Evolutionary conservation across 1,139 yeast species (phyloP), one percentile per base, ranked within the genome.

Genomic region (Magnusiomyces fungicola): DNA sequence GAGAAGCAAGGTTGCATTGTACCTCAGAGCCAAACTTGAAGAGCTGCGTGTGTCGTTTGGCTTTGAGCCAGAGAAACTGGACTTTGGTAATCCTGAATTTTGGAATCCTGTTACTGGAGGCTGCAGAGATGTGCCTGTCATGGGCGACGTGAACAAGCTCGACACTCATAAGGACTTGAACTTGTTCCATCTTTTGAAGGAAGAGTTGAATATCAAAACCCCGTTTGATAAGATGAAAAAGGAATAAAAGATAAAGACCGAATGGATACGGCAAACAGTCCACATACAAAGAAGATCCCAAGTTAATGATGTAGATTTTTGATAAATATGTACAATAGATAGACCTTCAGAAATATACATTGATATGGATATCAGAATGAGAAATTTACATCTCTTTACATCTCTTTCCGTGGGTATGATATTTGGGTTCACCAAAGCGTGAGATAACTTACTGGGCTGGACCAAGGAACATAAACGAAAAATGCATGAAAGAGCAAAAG

Each of bases 1-100:
- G 50, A 72, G 98, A 53, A 78, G 88, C 32, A 71, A 76, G 38
- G 73, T 90, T 2, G 94, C 97, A 2, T 78, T 78, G 0, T 80
- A 75, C 47, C 64, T 89, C 38, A 74, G 97, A 58, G 73, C 72
- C 37, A 73, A 81, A 32, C 87, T 90, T 3, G 74, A 81, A 1
- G 64, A 70, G 5, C 70, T 88, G 34, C 73, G 96, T 50, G 68
- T 73, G 21, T 65, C 73, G 12, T 78, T 79, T 34, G 74, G 79
- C 0, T 76, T 83, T 36, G 49, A 53, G n/a, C 51, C 53, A 1
- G 62, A 59, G 30, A 61, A 58, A 22, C 72, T 79, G 6, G 71
- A 90, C 52, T 81, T 88, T 58, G 78, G 73, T 50, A 74, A 75
- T 38, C 88, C 88, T 1, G 67, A 66, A 23, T 89, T 83, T 71